These are phyloP conservation scores for Graphiopsis chlorocephala DNA, from an alignment of 2,329 filamentous ascomycete species.

Conservation along the genomic window DNA sequence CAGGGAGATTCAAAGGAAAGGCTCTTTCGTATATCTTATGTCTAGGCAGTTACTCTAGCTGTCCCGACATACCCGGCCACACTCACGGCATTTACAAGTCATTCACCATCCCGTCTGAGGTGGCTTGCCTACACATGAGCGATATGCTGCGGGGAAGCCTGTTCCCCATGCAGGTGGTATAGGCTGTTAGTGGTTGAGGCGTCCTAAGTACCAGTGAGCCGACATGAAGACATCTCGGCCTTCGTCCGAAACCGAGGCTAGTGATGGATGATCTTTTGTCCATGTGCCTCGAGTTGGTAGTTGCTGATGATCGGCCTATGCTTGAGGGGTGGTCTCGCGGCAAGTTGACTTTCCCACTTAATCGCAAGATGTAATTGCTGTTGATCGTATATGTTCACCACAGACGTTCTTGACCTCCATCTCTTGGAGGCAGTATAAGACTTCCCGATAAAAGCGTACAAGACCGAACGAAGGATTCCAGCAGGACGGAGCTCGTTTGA, in stretches of 20 bases:
- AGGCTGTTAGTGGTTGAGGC: neutral
- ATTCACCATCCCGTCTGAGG: neutral
- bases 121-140: neutral
- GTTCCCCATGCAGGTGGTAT: neutral
- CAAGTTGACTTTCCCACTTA: neutral
- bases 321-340: neutral
- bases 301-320: neutral
- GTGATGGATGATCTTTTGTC: neutral
- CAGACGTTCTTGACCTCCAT: neutral
- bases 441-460: too few species aligned
- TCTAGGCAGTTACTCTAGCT: neutral
- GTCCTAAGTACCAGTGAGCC: neutral
- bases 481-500: neutral
- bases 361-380: neutral
- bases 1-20: neutral
- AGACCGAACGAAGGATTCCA: neutral
- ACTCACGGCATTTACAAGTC: neutral
- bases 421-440: neutral
- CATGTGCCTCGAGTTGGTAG: neutral
- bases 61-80: neutral
- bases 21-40: neutral
- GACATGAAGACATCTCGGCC: neutral
- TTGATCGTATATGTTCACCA: neutral
- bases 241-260: neutral
- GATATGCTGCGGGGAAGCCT: neutral